Percentiles rank a stretch among this genome's conserved stretches.
phyloP scores from a whole-genome alignment of 2,329 filamentous ascomycete species.

The Fusarium mexicanum region DNA sequence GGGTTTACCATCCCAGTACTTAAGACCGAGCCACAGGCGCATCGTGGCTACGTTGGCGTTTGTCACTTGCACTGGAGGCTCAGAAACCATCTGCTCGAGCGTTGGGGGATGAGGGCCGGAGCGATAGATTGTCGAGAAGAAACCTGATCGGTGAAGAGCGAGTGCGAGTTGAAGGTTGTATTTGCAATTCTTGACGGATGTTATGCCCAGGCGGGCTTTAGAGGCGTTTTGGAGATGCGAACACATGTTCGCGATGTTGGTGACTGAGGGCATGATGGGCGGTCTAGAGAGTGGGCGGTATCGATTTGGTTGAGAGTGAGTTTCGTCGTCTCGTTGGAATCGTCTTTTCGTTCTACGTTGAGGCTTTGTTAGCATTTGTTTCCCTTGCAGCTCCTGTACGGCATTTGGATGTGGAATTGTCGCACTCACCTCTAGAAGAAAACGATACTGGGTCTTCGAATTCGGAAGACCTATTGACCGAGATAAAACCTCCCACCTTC shows the following conservation, averaged over 20 bases:
- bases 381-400: neutral
- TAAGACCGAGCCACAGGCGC: conserved; percentile 87
- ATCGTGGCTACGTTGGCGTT: conserved; percentile 76
- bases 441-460: neutral
- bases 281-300: neutral
- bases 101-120: conserved; percentile 66
- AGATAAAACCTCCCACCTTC: neutral
- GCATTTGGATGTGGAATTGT: neutral
- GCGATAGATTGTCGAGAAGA: conserved; percentile 82
- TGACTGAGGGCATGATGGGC: conserved; percentile 60
- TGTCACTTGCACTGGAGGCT: conserved; percentile 68
- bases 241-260: conserved; percentile 81
- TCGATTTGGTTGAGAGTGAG: neutral
- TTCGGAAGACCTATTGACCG: neutral
- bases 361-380: conserved; percentile 8
- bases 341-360: conserved; percentile 2
- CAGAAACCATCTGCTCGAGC: conserved; percentile 55
- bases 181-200: conserved; percentile 82
- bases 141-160: conserved; percentile 83
- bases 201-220: conserved; percentile 83
- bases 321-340: neutral
- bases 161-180: conserved; percentile 80
- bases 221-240: conserved; percentile 92
- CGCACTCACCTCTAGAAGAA: conserved; percentile 25
- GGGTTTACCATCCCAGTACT: conserved; percentile 87